Percentiles rank a stretch among this genome's conserved stretches.
phyloP scores from a whole-genome alignment of 345 rosid species.

The Diplotaxis tenuifolia region DNA sequence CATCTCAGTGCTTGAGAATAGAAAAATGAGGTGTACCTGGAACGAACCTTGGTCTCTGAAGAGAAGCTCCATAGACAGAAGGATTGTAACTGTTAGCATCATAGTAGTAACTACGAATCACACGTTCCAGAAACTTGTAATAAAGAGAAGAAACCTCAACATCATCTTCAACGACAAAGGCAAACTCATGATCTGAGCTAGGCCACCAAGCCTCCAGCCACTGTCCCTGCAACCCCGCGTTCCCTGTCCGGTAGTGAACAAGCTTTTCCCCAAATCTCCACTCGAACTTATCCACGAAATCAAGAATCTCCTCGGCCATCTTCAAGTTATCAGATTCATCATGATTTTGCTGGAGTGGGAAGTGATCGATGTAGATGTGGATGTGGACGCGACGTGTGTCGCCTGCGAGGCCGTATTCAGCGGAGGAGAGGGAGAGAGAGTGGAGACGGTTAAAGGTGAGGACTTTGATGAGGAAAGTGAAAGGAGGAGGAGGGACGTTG shows the following conservation, averaged over 20 bases:
- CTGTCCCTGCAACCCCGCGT: slow-evolving; percentile 84
- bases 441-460: slow-evolving; percentile 81
- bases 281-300: slow-evolving; percentile 65
- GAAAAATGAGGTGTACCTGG: too few species aligned
- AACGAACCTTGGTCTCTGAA: slow-evolving; percentile 96
- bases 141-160: slow-evolving; percentile 81
- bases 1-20: too few species aligned
- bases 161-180: slow-evolving; percentile 88
- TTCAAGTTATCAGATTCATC: slow-evolving; percentile 33
- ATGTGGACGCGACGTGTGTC: slow-evolving; percentile 62
- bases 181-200: slow-evolving; percentile 76
- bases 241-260: slow-evolving; percentile 78
- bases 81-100: slow-evolving; percentile 56
- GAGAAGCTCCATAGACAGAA: slow-evolving; percentile 71
- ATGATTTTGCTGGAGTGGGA: slow-evolving; percentile 34
- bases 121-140: slow-evolving; percentile 54
- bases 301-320: slow-evolving; percentile 45
- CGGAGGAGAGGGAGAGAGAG: slow-evolving; percentile 77
- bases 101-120: slow-evolving; percentile 57
- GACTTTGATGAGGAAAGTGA: slow-evolving; percentile 70
- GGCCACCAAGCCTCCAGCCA: slow-evolving; percentile 99
- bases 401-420: slow-evolving; percentile 65
- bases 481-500: slow-evolving; percentile 23
- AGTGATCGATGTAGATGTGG: slow-evolving; percentile 79
- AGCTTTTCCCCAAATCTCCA: slow-evolving; percentile 77